phyloP scores from a whole-genome alignment of 2,329 filamentous ascomycete genomes.

The Paraphoma chrysanthemicola region DNA sequence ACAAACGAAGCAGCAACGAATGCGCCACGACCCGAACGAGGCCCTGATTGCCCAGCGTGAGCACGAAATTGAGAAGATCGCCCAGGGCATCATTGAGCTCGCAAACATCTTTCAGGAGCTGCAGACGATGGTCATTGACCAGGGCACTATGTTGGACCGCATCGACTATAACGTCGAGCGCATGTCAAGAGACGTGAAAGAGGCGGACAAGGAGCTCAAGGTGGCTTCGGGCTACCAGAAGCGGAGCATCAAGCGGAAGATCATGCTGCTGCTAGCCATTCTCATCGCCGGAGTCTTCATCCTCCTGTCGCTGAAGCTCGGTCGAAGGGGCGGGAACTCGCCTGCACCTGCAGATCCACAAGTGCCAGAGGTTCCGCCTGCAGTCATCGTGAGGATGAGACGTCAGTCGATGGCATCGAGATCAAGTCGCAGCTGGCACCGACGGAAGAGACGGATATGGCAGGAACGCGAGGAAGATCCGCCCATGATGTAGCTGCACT shows the following conservation, averaged over 20 bases:
- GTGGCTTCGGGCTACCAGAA: conserved; percentile 89
- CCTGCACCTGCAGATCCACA: conserved; percentile 23
- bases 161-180: conserved; percentile 89
- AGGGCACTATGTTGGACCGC: conserved; percentile 59
- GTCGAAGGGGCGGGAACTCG: conserved; percentile 41
- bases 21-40: conserved; percentile 72
- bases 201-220: conserved; percentile 88
- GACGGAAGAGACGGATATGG: conserved; percentile 45
- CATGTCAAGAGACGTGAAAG: conserved; percentile 93
- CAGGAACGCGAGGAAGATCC: conserved; percentile 20
- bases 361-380: conserved; percentile 28
- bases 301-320: conserved; percentile 85
- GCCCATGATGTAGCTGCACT: conserved; percentile 5
- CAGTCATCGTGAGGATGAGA: conserved; percentile 18
- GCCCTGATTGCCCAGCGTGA: conserved; percentile 88
- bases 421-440: conserved; percentile 41
- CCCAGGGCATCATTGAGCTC: conserved; percentile 95
- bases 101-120: conserved; percentile 96
- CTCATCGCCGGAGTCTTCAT: conserved; percentile 85
- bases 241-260: conserved; percentile 86
- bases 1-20: conserved; percentile 70
- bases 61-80: conserved; percentile 96
- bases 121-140: conserved; percentile 80
- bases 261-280: conserved; percentile 86
- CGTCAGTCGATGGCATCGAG: conserved; percentile 19